These are phyloP conservation scores for Pythium pyrilobum DNA, from an alignment of 352 stramenopile genomes.

Conservation along the genomic window DNA sequence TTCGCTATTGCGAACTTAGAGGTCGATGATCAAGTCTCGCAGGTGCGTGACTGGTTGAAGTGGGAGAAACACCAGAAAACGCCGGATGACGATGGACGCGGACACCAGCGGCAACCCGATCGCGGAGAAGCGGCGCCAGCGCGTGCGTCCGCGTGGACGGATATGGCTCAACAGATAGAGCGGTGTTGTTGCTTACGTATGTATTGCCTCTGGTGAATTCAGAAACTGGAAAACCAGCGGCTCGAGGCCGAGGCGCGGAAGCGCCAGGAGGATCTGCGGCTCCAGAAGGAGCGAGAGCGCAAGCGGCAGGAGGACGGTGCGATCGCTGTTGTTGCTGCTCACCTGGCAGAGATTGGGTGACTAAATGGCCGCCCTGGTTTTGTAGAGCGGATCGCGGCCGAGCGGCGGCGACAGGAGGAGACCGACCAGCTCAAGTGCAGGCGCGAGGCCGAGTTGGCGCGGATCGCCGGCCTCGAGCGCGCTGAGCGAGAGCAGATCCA, in stretches of 20 bases:
- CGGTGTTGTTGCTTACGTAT: background rate
- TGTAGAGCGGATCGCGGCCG: slow-evolving; percentile 33
- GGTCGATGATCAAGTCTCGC: background rate
- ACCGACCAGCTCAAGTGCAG: slow-evolving; percentile 20
- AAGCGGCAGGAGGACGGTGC: slow-evolving; percentile 43
- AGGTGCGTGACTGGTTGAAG: background rate
- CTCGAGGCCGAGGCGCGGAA: slow-evolving; percentile 48
- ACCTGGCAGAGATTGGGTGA: too few relatives aligned
- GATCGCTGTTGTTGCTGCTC: background rate
- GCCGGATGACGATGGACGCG: background rate
- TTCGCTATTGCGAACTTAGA: background rate
- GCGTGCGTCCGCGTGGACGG: slow-evolving; percentile 11
- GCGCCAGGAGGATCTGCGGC: slow-evolving; percentile 36
- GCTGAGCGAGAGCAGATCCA: slow-evolving; percentile 27
- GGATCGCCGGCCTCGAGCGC: slow-evolving; percentile 37
- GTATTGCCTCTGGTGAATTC: background rate
- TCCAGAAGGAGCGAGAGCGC: slow-evolving; percentile 36
- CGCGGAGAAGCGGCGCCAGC: slow-evolving; percentile 22
- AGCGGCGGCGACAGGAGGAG: slow-evolving; percentile 30
- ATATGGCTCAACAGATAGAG: background rate
- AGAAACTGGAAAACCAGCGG: slow-evolving; percentile 74
- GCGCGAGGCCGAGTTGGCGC: slow-evolving; percentile 27
- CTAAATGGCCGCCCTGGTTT: background rate
- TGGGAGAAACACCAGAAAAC: background rate
- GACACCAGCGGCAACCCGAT: background rate